Percentiles rank a stretch among this genome's conserved stretches.
These are phyloP conservation scores for Hypoxylon fuscum DNA, from an alignment of 495 filamentous ascomycete species.

Conservation along the genomic window DNA sequence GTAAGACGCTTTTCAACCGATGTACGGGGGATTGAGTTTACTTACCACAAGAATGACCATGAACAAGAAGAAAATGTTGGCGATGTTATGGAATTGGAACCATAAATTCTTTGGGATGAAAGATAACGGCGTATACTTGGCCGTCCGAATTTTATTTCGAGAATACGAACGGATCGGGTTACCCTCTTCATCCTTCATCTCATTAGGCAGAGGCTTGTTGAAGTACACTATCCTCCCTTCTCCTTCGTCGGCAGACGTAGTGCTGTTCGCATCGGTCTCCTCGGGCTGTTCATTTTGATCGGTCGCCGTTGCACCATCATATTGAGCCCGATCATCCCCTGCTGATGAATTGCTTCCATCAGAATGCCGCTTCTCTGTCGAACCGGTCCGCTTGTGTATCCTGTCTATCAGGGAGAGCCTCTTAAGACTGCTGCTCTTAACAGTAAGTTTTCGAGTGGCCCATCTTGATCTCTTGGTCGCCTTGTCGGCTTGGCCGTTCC, in stretches of 20 bases:
- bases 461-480: conserved; percentile 76
- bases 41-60: conserved; percentile 92
- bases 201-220: conserved; percentile 80
- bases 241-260: conserved; percentile 36
- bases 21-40: conserved; percentile 23
- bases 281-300: conserved; percentile 37
- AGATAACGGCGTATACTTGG: conserved; percentile 94
- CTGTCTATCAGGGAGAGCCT: conserved; percentile 85
- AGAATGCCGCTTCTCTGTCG: conserved; percentile 76
- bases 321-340: conserved; percentile 52
- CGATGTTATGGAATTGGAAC: conserved; percentile 98
- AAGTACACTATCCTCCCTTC: conserved; percentile 72
- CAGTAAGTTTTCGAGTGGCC: conserved; percentile 86
- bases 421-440: conserved; percentile 77
- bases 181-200: conserved; percentile 85
- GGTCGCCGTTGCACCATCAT: conserved; percentile 48
- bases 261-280: conserved; percentile 34
- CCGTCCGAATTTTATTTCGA: conserved; percentile 96
- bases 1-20: conserved; percentile 8
- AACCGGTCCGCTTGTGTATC: conserved; percentile 68
- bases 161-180: conserved; percentile 73
- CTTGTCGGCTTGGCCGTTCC: conserved; percentile 55
- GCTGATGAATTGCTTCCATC: conserved; percentile 52
- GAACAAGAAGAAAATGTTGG: conserved; percentile 98
- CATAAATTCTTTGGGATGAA: conserved; percentile 98